Percentiles rank a stretch among this genome's conserved stretches.
Conservation (phyloP, 2,329 filamentous ascomycete species). For the Endocalyx cinctus region DNA sequence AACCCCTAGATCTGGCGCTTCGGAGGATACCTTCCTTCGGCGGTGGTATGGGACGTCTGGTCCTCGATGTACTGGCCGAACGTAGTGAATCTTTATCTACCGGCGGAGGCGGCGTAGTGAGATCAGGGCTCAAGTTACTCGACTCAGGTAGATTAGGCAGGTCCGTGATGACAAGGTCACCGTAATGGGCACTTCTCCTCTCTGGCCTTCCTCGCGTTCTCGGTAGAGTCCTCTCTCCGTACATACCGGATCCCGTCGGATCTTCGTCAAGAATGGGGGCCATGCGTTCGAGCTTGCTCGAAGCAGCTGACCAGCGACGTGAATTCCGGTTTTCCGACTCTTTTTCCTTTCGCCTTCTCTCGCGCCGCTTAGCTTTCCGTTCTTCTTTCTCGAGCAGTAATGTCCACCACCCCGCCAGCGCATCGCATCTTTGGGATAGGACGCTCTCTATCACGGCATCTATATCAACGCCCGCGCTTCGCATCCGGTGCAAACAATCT, state of each 20-base stretch:
- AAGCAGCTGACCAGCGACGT: slow-evolving; percentile 81
- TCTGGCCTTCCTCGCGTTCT: slow-evolving; percentile 72
- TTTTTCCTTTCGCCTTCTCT: slow-evolving; percentile 78
- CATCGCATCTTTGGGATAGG: slow-evolving; percentile 81
- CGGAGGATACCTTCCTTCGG: slow-evolving; percentile 74
- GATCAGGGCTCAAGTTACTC: slow-evolving; percentile 38
- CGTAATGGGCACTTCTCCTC: slow-evolving; percentile 64
- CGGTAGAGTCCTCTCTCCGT: slow-evolving; percentile 47
- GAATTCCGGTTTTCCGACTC: slow-evolving; percentile 77
- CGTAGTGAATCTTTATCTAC: slow-evolving; percentile 75
- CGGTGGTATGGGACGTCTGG: slow-evolving; percentile 71
- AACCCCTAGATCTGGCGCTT: slow-evolving; percentile 70
- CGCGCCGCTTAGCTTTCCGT: slow-evolving; percentile 73
- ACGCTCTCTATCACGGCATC: slow-evolving; percentile 95
- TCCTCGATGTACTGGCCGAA: slow-evolving; percentile 71
- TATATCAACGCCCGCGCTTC: slow-evolving; percentile 87
- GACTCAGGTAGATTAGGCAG: slow-evolving; percentile 59
- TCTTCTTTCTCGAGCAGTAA: slow-evolving; percentile 91
- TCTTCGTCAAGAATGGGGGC: slow-evolving; percentile 74
- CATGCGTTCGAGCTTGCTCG: slow-evolving; percentile 77
- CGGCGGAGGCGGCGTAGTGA: slow-evolving; percentile 60
- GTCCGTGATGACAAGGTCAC: slow-evolving; percentile 64
- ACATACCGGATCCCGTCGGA: slow-evolving; percentile 48
- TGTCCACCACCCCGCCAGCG: slow-evolving; percentile 93
- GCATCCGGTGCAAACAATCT: slow-evolving; percentile 87